Conservation (phyloP, 768 basidiomycete species). For the Termitomyces sp. region DNA sequence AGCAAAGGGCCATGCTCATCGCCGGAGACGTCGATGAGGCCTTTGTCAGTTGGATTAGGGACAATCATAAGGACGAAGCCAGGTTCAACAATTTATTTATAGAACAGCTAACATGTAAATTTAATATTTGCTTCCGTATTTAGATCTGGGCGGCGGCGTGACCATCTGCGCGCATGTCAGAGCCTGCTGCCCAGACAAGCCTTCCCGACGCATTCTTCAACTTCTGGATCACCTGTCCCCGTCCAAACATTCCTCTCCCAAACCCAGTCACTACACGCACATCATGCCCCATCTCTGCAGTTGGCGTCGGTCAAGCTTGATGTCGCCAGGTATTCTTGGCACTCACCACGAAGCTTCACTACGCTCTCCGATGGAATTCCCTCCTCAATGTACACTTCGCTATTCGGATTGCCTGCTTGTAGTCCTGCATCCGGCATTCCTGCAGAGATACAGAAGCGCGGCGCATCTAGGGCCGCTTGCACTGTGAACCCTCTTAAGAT, state of each 20-base stretch:
- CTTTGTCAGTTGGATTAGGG: constrained; percentile 8
- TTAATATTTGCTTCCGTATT: constrained; percentile 1
- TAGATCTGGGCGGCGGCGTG: constrained; percentile 85
- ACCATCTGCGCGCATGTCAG: constrained; percentile 86
- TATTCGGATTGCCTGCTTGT: constrained; percentile 67
- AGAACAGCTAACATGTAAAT: not conserved
- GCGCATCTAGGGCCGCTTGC: constrained; percentile 91
- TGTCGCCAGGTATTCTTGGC: not conserved
- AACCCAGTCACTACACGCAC: constrained; percentile 62
- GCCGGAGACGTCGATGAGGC: not conserved
- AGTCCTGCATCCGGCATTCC: constrained; percentile 62
- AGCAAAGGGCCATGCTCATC: constrained; percentile 2
- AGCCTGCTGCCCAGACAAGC: constrained; percentile 93
- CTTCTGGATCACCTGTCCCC: constrained; percentile 90
- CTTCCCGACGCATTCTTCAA: constrained; percentile 60
- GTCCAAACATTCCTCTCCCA: constrained; percentile 64
- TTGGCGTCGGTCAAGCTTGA: constrained; percentile 4
- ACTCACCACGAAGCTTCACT: constrained; percentile 61
- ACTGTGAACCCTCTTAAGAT: constrained; percentile 83
- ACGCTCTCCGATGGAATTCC: constrained; percentile 65
- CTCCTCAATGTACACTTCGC: constrained; percentile 89
- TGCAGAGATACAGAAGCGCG: constrained; percentile 93
- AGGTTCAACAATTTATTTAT: constrained; percentile 6
- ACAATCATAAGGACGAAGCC: constrained; percentile 6
- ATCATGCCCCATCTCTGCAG: constrained; percentile 85